phyloP scores from a whole-genome alignment of 805 yeast species.

The Teunomyces panamensis region DNA sequence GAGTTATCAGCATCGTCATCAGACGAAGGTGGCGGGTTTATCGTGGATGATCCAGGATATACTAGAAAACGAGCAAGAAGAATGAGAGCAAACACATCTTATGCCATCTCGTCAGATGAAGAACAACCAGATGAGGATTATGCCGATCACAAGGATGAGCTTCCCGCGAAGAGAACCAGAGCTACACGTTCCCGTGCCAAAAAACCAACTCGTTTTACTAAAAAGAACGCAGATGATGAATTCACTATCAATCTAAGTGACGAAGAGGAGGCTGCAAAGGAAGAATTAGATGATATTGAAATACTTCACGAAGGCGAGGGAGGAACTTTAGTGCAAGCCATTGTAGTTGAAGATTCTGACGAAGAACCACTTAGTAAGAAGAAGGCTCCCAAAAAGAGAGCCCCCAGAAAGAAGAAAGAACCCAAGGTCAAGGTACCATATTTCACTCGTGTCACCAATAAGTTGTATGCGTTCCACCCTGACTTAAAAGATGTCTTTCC shows the following conservation, averaged over 20 bases:
- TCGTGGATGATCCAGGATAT: constrained; percentile 35
- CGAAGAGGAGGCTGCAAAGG: constrained; percentile 32
- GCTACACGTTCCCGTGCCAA: constrained; percentile 7
- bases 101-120: constrained; percentile 25
- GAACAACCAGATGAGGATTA: constrained; percentile 11
- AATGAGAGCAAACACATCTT: constrained; percentile 13
- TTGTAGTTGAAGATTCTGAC: constrained; percentile 26
- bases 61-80: constrained; percentile 15
- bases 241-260: constrained; percentile 13
- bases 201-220: constrained; percentile 1
- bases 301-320: constrained; percentile 5
- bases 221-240: constrained; percentile 14
- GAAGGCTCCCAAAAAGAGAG: constrained; percentile 16
- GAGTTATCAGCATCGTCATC: background rate
- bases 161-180: constrained; percentile 9
- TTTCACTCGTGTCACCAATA: constrained; percentile 65
- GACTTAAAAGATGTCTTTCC: constrained; percentile 71
- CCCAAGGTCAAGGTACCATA: constrained; percentile 62
- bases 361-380: constrained; percentile 16
- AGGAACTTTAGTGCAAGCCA: constrained; percentile 9
- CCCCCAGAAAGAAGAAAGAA: constrained; percentile 30
- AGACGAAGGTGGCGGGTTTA: constrained; percentile 37
- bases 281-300: constrained; percentile 29
- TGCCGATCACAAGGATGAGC: constrained; percentile 7
- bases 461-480: constrained; percentile 74